Percentiles rank a stretch among this genome's conserved stretches.
Conservation (phyloP, 2,329 filamentous ascomycete species). For the Scolecobasidium constrictum region DNA sequence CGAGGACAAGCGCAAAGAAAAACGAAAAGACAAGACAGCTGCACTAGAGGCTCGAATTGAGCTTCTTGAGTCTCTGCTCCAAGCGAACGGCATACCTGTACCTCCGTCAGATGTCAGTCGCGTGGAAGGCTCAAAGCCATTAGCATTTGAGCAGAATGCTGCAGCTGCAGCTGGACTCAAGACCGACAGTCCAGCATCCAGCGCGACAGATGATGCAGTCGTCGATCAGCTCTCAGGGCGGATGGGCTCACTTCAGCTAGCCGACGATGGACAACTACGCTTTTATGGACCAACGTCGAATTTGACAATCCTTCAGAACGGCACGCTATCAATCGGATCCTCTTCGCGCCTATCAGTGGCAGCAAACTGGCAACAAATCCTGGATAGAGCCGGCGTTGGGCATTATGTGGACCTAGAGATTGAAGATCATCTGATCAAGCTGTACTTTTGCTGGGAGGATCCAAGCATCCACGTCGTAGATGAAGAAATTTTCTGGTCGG, state of each 20-base stretch:
- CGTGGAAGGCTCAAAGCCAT: not conserved
- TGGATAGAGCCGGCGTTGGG: not conserved
- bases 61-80: not conserved
- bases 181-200: too few relatives aligned
- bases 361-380: not conserved
- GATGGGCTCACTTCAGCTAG: not conserved
- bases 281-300: not conserved
- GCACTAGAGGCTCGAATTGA: not conserved
- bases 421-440: constrained; percentile 32
- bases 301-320: not conserved
- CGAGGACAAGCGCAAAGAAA: not conserved
- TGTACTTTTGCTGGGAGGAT: constrained; percentile 40
- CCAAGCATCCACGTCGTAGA: constrained; percentile 35
- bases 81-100: not conserved
- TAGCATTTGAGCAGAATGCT: not conserved
- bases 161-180: too few relatives aligned
- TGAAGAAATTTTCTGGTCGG: constrained; percentile 19
- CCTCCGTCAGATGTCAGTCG: not conserved
- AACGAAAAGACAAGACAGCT: not conserved
- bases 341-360: not conserved
- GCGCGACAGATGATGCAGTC: not conserved
- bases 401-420: constrained; percentile 29
- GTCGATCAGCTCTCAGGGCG: not conserved
- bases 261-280: not conserved
- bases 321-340: not conserved